Evolutionary conservation across 2,329 filamentous ascomycete genomes (phyloP), one percentile per base, ranked within the genome.

Genomic region (Aciculosporium take): DNA sequence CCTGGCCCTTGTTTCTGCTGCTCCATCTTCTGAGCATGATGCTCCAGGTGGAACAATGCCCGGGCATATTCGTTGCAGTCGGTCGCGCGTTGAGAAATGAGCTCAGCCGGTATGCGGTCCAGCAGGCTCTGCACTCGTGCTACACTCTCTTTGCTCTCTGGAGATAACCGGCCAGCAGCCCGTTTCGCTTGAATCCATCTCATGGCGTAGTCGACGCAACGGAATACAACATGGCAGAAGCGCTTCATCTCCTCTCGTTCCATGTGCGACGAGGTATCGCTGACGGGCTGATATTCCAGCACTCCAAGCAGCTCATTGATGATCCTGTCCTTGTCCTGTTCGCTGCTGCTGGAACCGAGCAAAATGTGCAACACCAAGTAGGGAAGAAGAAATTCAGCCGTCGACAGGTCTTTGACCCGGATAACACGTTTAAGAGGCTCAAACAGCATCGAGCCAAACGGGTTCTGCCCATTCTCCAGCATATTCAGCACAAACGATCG

Each of bases 31-130:
- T 67, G 66, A 43, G 88, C 88, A 56, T 94, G 84, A 51, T 94
- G 86, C 60, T 99, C 91, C 67, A 93, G 84, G 55, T 96, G 85
- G 55, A 94, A 95, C 15, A 98, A 67, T 1, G 93, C 91, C 39
- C 91, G 77, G 7, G 91, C 81, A 56, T 89, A 96, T 7, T 93
- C 91, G 45, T 84, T 85, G 61, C 89, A 96, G 54, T 95, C 84
- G n/a, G 94, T 76, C 8, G 91, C 88, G 49, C 89, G 76, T 48
- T 78, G 75, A 6, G 91, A 87, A 17, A 77, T 68, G 17, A 95
- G 61, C 38, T 94, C 74, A 0, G 73, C 69, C 42, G 93, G 84
- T 4, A 96, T 83, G 8, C 72, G 63, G 41, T 68, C 63, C 15
- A 82, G 57, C 12, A 72, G 61, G 7, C 51, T 67, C 58, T 66